Evolutionary conservation across 805 yeast genomes (phyloP), one percentile per base, ranked within the genome.

Genomic region (Kuraishia floccosa): DNA sequence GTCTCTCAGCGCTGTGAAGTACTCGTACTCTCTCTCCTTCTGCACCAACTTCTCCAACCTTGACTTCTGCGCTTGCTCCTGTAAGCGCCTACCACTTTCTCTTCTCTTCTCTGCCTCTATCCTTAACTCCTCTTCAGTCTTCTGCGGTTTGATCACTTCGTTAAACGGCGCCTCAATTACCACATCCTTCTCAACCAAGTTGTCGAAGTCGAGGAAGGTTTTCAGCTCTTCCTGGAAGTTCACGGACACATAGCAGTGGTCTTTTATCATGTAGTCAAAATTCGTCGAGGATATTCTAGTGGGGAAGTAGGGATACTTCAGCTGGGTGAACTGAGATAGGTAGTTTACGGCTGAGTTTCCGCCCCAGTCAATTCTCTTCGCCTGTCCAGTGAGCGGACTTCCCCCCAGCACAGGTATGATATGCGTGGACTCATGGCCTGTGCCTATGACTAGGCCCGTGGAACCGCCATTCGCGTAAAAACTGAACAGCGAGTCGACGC

Each of bases 281-380:
- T 89, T 93, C 34, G 62, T 58, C 9, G 60, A 55, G 6, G 74
- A 62, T 32, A 89, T 56, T 40, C 75, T 79, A 2, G 82, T 58
- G 4, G 98, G 97, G 51, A 87, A 91, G 42, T 74, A 79, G 1
- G 98, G 97, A 52, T 91, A 91, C 50, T 91, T 91, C 46, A 91
- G 60, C 2, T 75, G 65, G 30, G 91, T 54, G 22, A 79, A 64
- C 40, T 63, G 68, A 35, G 65, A 68, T 47, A 91, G 50, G 42
- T 67, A 87, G 24, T 67, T 72, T 19, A 66, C 70, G 1, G 87
- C 68, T 27, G 72, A 81, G 38, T 72, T 70, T 8, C 96, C 97
- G 37, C 97, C 97, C 84, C 91, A 84, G 47, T 84, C 85, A 24
- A 91, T 72, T 45, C 97, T 63, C 45, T 85, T 86, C 6, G 86